These are phyloP conservation scores for Hordeum pubiflorum DNA, from an alignment of 202 grass and related monocot species.

Conservation along the genomic window DNA sequence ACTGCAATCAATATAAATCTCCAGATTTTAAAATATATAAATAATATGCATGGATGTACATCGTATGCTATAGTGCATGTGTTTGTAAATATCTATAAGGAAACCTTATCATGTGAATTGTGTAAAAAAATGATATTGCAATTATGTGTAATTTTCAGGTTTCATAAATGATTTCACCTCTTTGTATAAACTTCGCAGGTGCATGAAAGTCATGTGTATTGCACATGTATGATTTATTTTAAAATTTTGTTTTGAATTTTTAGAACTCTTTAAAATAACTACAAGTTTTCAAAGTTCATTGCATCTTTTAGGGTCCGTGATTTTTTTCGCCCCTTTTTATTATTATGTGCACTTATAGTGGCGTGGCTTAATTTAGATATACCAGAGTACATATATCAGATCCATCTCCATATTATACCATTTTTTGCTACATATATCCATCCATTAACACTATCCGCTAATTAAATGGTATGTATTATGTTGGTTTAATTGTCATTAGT, in stretches of 20 bases:
- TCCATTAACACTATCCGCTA: background rate
- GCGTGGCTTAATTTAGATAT: background rate
- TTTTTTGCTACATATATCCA: background rate
- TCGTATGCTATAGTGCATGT: background rate
- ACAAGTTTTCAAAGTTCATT: background rate
- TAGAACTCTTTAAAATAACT: background rate
- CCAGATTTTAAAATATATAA: no score
- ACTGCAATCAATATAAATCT: no score
- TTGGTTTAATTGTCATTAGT: background rate
- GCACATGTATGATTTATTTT: background rate
- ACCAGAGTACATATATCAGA: background rate
- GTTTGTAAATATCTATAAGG: background rate
- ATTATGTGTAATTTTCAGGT: background rate
- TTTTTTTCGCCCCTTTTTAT: background rate
- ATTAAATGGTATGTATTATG: background rate
- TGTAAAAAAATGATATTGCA: background rate
- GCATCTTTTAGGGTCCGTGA: background rate
- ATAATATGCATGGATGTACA: no score
- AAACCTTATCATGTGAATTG: background rate
- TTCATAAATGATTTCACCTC: background rate
- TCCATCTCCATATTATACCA: background rate
- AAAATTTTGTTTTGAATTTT: background rate
- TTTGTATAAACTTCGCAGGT: background rate
- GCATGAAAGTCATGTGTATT: background rate
- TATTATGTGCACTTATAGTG: background rate